Percentiles rank a stretch among this genome's conserved stretches.
Conservation (phyloP, 75 land plant species). For the Pseudotsuga menziesii region DNA sequence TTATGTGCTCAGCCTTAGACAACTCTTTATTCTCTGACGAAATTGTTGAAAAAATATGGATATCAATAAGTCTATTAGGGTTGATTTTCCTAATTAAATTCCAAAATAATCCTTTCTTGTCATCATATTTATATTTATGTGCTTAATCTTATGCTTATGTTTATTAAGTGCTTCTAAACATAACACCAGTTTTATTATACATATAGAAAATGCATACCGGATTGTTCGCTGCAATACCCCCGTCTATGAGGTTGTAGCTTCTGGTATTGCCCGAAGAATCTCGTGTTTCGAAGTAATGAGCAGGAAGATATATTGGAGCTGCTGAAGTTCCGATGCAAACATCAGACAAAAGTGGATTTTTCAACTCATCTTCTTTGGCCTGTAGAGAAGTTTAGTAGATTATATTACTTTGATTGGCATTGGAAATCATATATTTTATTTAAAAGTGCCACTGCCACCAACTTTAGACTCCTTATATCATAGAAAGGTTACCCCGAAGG, state of each 20-base stretch:
- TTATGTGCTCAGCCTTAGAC: too few relatives aligned
- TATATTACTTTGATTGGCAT: too few relatives aligned
- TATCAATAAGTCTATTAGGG: too few relatives aligned
- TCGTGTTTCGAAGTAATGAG: constrained; percentile 11
- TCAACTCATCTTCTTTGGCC: constrained; percentile 1
- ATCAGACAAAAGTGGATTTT: constrained; percentile 10
- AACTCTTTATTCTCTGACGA: too few relatives aligned
- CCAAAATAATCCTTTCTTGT: too few relatives aligned
- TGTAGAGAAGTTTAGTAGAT: not conserved
- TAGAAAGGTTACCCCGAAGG: constrained; percentile 6
- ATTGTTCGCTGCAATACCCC: constrained; percentile 22
- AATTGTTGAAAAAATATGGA: too few relatives aligned
- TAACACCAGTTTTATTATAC: too few relatives aligned
- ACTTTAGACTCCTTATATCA: not conserved
- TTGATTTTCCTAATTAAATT: too few relatives aligned
- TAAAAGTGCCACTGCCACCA: not conserved
- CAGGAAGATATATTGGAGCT: constrained; percentile 39
- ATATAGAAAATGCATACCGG: constrained; percentile 11
- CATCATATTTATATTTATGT: too few relatives aligned
- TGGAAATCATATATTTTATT: not conserved
- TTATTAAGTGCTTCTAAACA: too few relatives aligned
- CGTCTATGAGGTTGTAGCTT: constrained; percentile 28
- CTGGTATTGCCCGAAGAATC: not conserved
- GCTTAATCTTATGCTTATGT: too few relatives aligned
- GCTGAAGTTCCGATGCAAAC: constrained; percentile 29